Evolutionary conservation across 169 alveolate genomes (phyloP).

Genomic region (Haemoproteus tartakovskyi): DNA sequence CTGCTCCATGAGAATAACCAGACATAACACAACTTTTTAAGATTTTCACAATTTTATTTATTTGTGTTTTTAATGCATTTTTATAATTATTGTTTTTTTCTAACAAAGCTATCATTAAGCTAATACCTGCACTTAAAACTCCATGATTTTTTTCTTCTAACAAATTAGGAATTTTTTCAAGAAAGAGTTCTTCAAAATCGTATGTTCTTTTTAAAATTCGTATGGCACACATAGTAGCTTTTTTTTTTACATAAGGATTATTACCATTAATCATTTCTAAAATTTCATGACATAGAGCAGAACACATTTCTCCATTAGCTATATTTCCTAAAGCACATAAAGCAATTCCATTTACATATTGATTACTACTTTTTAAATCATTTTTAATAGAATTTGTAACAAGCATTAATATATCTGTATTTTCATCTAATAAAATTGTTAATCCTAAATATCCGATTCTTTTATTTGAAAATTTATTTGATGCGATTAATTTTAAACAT

Average conservation of each 20-base stretch:
- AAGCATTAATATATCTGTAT: conserved; percentile 95
- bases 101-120: conserved; percentile 88
- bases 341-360: conserved; percentile 95
- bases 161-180: conserved; percentile 84
- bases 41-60: conserved; percentile 67
- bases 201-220: conserved; percentile 73
- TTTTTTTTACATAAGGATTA: conserved; percentile 94
- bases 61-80: conserved; percentile 52
- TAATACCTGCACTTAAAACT: conserved; percentile 90
- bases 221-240: conserved; percentile 91
- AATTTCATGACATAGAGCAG: conserved; percentile 88
- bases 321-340: conserved; percentile 96
- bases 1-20: conserved; percentile 64
- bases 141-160: conserved; percentile 97
- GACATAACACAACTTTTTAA: conserved; percentile 65
- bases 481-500: conserved; percentile 95
- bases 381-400: conserved; percentile 97
- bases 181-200: conserved; percentile 83
- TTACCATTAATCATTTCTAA: conserved; percentile 89
- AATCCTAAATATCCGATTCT: conserved; percentile 98
- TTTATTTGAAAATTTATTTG: conserved; percentile 91
- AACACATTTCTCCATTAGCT: conserved; percentile 96
- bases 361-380: conserved; percentile 92
- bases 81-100: conserved; percentile 85
- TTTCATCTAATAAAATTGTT: conserved; percentile 94